Evolutionary conservation across 2,329 filamentous ascomycete species (phyloP).

Genomic region (Diaporthe citrichinensis): DNA sequence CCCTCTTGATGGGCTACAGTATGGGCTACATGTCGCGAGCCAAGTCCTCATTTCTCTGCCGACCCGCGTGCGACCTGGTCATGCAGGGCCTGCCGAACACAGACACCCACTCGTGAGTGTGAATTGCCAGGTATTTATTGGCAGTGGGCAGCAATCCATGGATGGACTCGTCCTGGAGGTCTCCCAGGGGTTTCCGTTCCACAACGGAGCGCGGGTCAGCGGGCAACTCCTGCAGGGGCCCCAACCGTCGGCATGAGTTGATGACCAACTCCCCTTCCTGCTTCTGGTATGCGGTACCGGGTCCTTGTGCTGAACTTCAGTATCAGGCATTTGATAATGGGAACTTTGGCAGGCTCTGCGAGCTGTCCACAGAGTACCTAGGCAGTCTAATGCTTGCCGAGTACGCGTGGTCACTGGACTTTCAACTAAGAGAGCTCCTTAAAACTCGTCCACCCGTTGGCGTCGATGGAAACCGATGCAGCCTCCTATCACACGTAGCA

Average conservation of each 20-base stretch:
- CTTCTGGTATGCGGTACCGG: background rate
- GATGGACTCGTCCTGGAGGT: background rate
- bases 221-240: background rate
- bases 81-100: background rate
- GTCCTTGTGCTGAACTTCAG: background rate
- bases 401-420: background rate
- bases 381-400: background rate
- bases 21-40: too few species aligned
- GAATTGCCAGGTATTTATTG: background rate
- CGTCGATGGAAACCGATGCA: background rate
- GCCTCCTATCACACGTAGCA: background rate
- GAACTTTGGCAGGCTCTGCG: background rate
- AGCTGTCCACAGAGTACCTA: background rate
- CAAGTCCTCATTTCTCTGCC: background rate
- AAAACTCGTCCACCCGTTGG: background rate
- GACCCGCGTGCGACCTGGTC: background rate
- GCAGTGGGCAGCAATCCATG: background rate
- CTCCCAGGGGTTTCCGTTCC: constrained; percentile 3
- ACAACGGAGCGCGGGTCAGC: constrained; percentile 8
- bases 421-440: background rate
- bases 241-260: background rate
- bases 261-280: background rate
- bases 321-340: background rate
- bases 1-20: background rate
- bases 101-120: background rate